Evolutionary conservation across 2,329 filamentous ascomycete genomes (phyloP), one percentile per base, ranked within the genome.

Genomic region (Hypoxylon sp.): DNA sequence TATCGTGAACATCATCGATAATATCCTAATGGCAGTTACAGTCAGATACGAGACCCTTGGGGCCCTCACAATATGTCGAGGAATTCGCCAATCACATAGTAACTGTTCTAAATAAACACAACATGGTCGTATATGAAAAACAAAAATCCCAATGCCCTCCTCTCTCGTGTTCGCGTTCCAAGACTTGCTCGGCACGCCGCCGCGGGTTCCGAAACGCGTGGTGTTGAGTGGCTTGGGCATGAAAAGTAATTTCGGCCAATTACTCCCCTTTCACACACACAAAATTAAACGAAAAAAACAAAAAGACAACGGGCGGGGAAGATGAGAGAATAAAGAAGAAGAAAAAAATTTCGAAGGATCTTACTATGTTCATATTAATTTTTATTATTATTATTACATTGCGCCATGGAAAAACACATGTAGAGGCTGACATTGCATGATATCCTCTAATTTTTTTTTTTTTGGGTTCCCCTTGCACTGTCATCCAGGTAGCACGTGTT

Each of bases 181-280:
- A 65, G 32, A 59, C 60, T 55, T 55, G 10, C 55, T 60, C 55
- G 50, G 62, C 44, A 51, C 50, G 35, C 29, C 29, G 47, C 13
- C 19, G 19, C 42, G 32, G 29, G 24, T 31, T 15, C 29, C 44
- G 54, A 47, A 57, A 68, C 65, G 61, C 62, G 57, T 42, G 52
- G 48, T 31, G 61, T 56, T 53, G 52, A 65, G 61, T 70, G 65
- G 61, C 65, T 63, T 56, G 62, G 55, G 65, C 68, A 70, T 68
- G 68, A 68, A 64, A 42, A 39, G 44, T 37, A 70, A 70, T 70
- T 65, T 70, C 68, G 68, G 68, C 47, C 68, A 46, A 68, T 55
- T 52, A 62, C 24, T 35, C 46, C 32, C 59, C 53, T 29, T 59
- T 42, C 37, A 50, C 63, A 61, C 67, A 62, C 67, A 70, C 39